These are phyloP conservation scores for Globisporangium paddicum DNA, from an alignment of 352 stramenopile species.

Conservation along the genomic window DNA sequence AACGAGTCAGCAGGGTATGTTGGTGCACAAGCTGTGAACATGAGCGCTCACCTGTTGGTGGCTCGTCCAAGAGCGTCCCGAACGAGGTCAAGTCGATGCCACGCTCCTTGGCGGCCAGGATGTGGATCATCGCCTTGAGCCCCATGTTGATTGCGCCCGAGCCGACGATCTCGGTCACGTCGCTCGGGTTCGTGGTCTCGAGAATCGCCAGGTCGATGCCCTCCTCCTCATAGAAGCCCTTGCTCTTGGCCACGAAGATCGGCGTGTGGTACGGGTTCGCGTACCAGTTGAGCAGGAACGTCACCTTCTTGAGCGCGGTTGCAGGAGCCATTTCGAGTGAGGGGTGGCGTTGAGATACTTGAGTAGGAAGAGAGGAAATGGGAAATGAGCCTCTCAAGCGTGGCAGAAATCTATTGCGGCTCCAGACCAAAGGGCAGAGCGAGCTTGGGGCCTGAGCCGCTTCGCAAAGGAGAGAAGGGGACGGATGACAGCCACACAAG, in stretches of 20 bases:
- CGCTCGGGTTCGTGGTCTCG: conserved; percentile 45
- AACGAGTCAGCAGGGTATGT: no score
- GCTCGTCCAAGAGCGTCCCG: conserved; percentile 39
- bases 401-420: not conserved
- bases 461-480: not conserved
- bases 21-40: not conserved
- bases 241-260: conserved; percentile 50
- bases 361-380: not conserved
- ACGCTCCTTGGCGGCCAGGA: conserved; percentile 42
- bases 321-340: conserved; percentile 25
- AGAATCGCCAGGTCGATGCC: conserved; percentile 45
- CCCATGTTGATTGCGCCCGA: conserved; percentile 43
- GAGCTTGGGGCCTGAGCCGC: not conserved
- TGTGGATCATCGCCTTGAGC: conserved; percentile 52
- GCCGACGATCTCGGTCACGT: conserved; percentile 49
- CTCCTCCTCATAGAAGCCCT: conserved; percentile 47
- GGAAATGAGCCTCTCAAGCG: conserved; percentile 3
- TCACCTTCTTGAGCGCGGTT: conserved; percentile 33
- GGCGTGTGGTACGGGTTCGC: conserved; percentile 50
- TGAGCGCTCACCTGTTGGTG: conserved; percentile 32
- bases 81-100: conserved; percentile 46
- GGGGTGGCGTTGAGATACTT: not conserved
- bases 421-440: not conserved
- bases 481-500: not conserved
- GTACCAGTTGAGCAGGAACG: conserved; percentile 52